Evolutionary conservation across 73 alveolate species (phyloP).

Genomic region (Paramecium bursaria): DNA sequence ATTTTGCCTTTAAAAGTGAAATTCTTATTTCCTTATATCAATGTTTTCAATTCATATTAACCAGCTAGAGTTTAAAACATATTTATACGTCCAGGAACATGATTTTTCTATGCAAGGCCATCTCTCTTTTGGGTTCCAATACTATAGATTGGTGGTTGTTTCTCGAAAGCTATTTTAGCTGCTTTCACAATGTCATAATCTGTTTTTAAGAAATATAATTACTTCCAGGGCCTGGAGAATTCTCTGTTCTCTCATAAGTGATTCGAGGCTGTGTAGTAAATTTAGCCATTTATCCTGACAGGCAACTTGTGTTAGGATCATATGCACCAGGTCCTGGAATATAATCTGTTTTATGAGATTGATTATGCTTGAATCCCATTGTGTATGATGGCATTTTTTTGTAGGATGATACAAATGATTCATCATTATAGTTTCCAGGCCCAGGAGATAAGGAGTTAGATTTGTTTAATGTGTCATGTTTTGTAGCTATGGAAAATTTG

Average conservation of each 20-base stretch:
- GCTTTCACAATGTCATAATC: constrained; percentile 34
- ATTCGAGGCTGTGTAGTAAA: constrained; percentile 46
- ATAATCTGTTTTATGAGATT: too few relatives aligned
- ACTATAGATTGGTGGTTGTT: constrained; percentile 6
- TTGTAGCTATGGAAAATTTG: background rate
- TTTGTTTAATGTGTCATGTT: constrained; percentile 26
- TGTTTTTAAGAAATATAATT: background rate
- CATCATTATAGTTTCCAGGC: constrained; percentile 61
- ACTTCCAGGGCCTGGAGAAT: constrained; percentile 59
- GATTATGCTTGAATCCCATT: constrained; percentile 43
- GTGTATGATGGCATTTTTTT: constrained; percentile 15
- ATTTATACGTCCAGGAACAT: constrained; percentile 33
- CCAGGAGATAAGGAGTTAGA: constrained; percentile 23
- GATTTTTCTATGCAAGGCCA: background rate
- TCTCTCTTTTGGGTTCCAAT: constrained; percentile 20
- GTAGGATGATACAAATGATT: constrained; percentile 21
- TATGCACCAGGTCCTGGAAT: constrained; percentile 51
- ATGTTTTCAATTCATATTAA: background rate
- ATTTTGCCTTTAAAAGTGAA: constrained; percentile 17
- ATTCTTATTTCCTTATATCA: background rate
- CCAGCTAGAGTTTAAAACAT: background rate
- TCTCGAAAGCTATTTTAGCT: background rate
- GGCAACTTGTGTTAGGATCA: constrained; percentile 18
- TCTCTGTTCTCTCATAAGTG: background rate
- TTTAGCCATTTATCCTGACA: constrained; percentile 15